Percentiles rank a stretch among this genome's conserved stretches.
Evolutionary conservation across 768 basidiomycete species (phyloP).

Genomic region (Clathrus columnatus): DNA sequence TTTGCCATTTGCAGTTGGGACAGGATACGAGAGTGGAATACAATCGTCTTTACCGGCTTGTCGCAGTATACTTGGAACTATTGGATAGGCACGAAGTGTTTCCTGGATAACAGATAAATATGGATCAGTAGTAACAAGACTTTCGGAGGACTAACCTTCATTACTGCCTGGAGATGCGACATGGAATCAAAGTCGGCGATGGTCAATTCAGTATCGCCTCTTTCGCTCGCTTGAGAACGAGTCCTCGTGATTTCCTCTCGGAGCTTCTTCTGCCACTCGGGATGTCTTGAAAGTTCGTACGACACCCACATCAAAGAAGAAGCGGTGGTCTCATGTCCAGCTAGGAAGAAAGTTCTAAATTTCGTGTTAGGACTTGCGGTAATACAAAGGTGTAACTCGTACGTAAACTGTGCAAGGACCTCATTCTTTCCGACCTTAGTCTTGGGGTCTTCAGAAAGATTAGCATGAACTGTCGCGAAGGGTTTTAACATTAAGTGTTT

Average conservation of each 20-base stretch:
- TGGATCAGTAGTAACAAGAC: too few species aligned
- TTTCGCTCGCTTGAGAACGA: constrained; percentile 15
- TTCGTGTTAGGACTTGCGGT: not conserved
- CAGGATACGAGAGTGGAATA: not conserved
- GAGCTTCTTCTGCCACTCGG: not conserved
- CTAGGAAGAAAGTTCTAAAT: constrained; percentile 18
- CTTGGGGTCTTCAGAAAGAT: constrained; percentile 21
- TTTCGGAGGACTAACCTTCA: constrained; percentile 21
- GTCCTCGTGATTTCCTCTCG: constrained; percentile 4
- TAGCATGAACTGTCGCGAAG: constrained; percentile 22
- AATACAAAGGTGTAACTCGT: constrained; percentile 5
- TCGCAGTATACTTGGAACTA: constrained; percentile 21
- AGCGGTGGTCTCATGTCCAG: constrained; percentile 23
- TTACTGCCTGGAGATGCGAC: constrained; percentile 22
- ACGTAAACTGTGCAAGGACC: constrained; percentile 26
- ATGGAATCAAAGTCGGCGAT: constrained; percentile 26
- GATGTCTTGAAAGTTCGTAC: constrained; percentile 26
- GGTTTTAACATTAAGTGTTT: not conserved
- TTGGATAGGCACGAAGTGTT: constrained; percentile 25
- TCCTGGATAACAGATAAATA: constrained; percentile 13
- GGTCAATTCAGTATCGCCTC: constrained; percentile 20
- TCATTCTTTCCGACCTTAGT: constrained; percentile 22
- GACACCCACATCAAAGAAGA: constrained; percentile 26
- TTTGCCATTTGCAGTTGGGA: constrained; percentile 9
- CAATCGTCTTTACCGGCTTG: constrained; percentile 9